Evolutionary conservation across 78 protist genomes (phyloP), one percentile per base, ranked within the genome.

Genomic region (Chrysochromulina parva): DNA sequence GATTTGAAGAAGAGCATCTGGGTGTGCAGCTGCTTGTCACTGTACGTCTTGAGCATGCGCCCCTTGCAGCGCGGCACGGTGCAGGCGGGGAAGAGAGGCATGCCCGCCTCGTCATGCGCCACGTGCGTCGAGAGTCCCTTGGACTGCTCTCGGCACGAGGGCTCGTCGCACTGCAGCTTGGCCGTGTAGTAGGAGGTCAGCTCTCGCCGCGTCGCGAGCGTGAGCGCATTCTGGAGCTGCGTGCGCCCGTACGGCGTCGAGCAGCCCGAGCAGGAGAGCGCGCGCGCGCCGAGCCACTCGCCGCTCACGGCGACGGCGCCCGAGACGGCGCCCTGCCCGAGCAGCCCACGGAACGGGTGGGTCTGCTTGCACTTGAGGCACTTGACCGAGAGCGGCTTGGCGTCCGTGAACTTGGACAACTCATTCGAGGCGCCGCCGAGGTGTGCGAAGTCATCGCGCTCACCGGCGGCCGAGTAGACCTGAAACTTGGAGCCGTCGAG

Each of bases 401-500:
- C 52, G 28, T 50, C 54, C 28, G 55, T 57, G 24, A 74, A 50
- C 20, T 57, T 3, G 57, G 4, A 22, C 55, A 50, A 4, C 55
- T 90, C 57, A 22, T 81, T 11, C 65, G 84, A 20, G 38, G 55
- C 7, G 50, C 66, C 50, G 57, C 5, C n/a, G 71, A 19, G 53
- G 73, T 54, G 71, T 5, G 1, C 24, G 74, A 24, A 38, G 47
- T 58, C 38, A 19, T 26, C 62, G 50, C 47, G 80, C 52, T n/a
- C 38, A 52, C 19, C 65, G 17, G 17, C 65, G 53, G 5, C 22
- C 52, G 16, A 0, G 22, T 48, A 9, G 14, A n/a, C 1, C 20
- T 13, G 14, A 57, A 89, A 93, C 90, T 93, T 93, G 59, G 73
- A 0, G n/a, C 93, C 5, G 28, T 96, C 97, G 2, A 96, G 85